Evolutionary conservation across 1,284 basidiomycete genomes (phyloP).

Genomic region (Naganishia sp.): DNA sequence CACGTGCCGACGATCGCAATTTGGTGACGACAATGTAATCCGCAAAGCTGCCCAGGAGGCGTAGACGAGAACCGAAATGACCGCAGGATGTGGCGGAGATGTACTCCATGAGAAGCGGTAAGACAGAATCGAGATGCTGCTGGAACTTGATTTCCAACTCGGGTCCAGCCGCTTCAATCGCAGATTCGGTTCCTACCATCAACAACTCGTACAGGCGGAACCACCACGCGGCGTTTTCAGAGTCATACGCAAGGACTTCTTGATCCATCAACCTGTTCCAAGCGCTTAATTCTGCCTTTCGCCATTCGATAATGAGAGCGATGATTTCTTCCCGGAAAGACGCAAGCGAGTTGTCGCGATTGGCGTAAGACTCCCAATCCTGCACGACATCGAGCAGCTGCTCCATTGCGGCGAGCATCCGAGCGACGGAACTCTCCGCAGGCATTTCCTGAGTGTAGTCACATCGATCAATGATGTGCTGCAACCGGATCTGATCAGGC

Average conservation of each 20-base stretch:
- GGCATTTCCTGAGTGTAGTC: conserved; percentile 67
- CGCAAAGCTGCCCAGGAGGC: conserved; percentile 71
- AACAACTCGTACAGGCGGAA: conserved; percentile 84
- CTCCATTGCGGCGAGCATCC: conserved; percentile 80
- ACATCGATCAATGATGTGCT: conserved; percentile 77
- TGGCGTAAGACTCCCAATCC: conserved; percentile 96
- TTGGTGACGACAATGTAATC: conserved; percentile 56
- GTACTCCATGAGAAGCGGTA: conserved; percentile 81
- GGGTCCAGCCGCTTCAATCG: conserved; percentile 51
- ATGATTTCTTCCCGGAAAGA: conserved; percentile 68
- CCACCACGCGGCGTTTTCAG: conserved; percentile 80
- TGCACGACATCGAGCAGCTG: conserved; percentile 83
- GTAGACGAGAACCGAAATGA: conserved; percentile 72
- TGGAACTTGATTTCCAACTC: conserved; percentile 49
- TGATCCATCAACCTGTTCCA: conserved; percentile 82
- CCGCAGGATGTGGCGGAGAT: conserved; percentile 77
- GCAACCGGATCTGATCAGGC: conserved; percentile 97
- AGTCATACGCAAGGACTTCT: conserved; percentile 65
- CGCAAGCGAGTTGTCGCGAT: conserved; percentile 78
- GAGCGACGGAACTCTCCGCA: conserved; percentile 74
- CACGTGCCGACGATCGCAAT: conserved; percentile 23
- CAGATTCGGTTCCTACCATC: conserved; percentile 65
- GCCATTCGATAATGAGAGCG: conserved; percentile 82
- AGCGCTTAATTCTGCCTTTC: conserved; percentile 80
- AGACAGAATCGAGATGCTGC: conserved; percentile 66